Evolutionary conservation across 2,329 filamentous ascomycete species (phyloP).

Genomic region (Rhynchosporium graminicola): DNA sequence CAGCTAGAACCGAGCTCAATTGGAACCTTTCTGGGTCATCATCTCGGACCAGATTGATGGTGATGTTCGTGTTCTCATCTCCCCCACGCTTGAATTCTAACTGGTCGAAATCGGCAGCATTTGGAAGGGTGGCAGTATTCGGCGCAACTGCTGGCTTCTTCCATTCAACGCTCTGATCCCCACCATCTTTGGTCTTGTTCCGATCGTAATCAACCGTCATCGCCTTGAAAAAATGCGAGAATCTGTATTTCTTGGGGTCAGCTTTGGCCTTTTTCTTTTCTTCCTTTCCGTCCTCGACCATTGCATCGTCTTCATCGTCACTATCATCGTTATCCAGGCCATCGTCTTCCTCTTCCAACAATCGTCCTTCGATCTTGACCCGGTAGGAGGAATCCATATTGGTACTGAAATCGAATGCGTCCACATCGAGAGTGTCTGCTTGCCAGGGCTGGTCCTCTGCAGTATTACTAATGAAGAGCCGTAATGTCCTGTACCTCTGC

Average conservation of each 20-base stretch:
- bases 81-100: constrained; percentile 88
- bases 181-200: constrained; percentile 56
- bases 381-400: constrained; percentile 78
- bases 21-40: constrained; percentile 84
- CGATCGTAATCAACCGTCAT: constrained; percentile 74
- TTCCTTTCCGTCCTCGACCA: constrained; percentile 57
- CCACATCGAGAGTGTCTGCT: constrained; percentile 63
- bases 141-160: constrained; percentile 68
- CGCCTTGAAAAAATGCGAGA: constrained; percentile 82
- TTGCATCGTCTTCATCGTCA: constrained; percentile 49
- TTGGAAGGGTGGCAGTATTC: constrained; percentile 51
- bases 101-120: constrained; percentile 81
- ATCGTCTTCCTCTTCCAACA: constrained; percentile 71
- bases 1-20: constrained; percentile 75
- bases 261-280: constrained; percentile 44
- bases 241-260: constrained; percentile 53
- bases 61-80: constrained; percentile 90
- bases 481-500: constrained; percentile 77
- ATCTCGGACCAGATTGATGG: constrained; percentile 80
- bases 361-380: constrained; percentile 86
- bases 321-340: constrained; percentile 50
- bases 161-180: constrained; percentile 74
- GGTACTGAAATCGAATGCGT: constrained; percentile 79
- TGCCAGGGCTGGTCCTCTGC: constrained; percentile 96
- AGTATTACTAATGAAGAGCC: constrained; percentile 94